Percentiles rank a stretch among this genome's conserved stretches.
Conservation (phyloP, 495 filamentous ascomycete species). For the Penicillium pancosmium region DNA sequence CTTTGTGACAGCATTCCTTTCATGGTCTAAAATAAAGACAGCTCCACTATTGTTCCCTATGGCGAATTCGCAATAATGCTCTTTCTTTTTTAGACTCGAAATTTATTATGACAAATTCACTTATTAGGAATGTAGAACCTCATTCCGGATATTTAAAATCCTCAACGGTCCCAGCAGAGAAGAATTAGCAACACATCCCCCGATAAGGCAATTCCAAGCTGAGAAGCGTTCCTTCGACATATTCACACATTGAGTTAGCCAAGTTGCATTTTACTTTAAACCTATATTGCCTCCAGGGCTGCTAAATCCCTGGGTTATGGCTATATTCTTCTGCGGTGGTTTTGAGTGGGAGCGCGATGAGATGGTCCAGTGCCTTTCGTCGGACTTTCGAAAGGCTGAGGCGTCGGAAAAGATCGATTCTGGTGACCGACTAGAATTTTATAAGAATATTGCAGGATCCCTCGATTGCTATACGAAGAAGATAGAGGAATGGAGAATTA, state of each 20-base stretch:
- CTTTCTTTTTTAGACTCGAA: neutral
- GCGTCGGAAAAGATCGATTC: neutral
- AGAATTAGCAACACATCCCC: too few relatives aligned
- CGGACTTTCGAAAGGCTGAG: neutral
- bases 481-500: neutral
- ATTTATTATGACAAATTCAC: neutral
- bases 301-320: neutral
- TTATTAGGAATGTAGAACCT: neutral
- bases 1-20: too few relatives aligned
- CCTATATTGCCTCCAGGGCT: too few relatives aligned
- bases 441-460: neutral
- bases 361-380: neutral
- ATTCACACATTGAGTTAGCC: neutral
- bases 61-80: neutral
- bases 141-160: neutral
- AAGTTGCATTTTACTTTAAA: neutral
- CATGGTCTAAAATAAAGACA: too few relatives aligned
- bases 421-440: neutral
- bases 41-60: too few relatives aligned
- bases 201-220: neutral
- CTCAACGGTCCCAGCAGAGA: neutral
- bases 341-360: neutral
- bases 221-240: neutral
- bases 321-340: neutral
- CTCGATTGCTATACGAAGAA: neutral